Evolutionary conservation across 352 stramenopile species (phyloP), one percentile per base, ranked within the genome.

Genomic region (Halophytophthora polymorphica): DNA sequence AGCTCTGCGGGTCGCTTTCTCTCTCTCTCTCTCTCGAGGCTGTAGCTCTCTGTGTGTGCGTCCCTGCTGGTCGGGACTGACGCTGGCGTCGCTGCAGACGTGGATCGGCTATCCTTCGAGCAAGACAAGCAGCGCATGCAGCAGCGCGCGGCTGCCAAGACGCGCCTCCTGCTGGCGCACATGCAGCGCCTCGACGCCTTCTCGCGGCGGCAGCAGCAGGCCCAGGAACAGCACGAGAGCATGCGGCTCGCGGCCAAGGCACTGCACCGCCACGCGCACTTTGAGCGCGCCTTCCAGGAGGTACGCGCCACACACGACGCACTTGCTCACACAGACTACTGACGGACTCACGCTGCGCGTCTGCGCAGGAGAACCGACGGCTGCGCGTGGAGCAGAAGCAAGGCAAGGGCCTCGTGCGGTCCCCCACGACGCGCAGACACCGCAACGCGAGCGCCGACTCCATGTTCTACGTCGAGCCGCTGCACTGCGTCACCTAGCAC

Each of bases 391-490:
- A 53, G 0, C 62, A 80, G 40, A 60, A 69, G 36, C 63, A 74
- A 38, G 49, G 66, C 49, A 87, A 83, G 35, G 70, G 61, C 1
- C 60, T 81, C 13, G n/a, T 77, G 0, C 15, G 50, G 0, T 75
- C 56, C 1, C 48, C 65, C 13, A 46, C 48, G 34, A 62, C 60
- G 15, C 59, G 47, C 19, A 55, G 53, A 28, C 68, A 75, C 10
- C 63, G 53, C 23, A 75, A 66, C 36, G 66, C 75, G 37, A 87
- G 76, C 53, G 73, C 68, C 33, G 66, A 83, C 45, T 87, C 72
- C 13, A 84, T 87, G 71, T 84, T 86, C 48, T 84, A 73, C 55
- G 57, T 74, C 28, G 54, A 71, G 7, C 46, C 53, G 10, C 34
- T 34, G 23, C 45, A 40, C 14, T 21, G n/a, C n/a, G n/a, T n/a